Conservation (phyloP, 2,329 filamentous ascomycete species). For the Fusarium clavum region DNA sequence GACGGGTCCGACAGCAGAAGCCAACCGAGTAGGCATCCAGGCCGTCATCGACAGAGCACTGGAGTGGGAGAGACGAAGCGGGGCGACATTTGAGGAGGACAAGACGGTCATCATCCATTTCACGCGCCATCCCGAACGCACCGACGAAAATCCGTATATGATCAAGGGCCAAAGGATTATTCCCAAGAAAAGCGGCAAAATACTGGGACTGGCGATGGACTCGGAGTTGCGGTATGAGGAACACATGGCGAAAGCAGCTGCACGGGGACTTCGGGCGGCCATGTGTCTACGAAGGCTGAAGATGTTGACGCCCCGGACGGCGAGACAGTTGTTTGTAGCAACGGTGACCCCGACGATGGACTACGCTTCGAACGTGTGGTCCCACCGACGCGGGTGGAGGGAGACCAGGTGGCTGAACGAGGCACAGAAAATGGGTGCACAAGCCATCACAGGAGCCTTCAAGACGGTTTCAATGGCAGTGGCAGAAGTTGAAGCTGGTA, state of each 20-base stretch:
- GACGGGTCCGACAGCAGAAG: neutral
- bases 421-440: neutral
- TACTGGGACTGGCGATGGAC: neutral
- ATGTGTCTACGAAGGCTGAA: neutral
- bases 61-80: neutral
- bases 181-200: neutral
- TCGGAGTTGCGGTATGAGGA: neutral
- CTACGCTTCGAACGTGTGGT: neutral
- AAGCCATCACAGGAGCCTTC: neutral
- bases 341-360: neutral
- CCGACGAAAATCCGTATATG: neutral
- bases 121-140: neutral
- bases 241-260: neutral
- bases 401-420: neutral
- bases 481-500: neutral
- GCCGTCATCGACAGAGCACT: neutral
- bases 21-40: constrained; percentile 1
- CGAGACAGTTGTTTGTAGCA: neutral
- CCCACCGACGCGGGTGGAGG: neutral
- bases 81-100: neutral
- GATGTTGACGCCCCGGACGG: neutral
- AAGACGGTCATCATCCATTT: neutral
- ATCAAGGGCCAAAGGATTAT: neutral
- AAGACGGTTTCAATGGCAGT: neutral
- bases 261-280: neutral